A percentile compares a stretch with the other conserved stretches of the same genome.
phyloP scores from a whole-genome alignment of 768 basidiomycete species.

The Boletellus emodensis region DNA sequence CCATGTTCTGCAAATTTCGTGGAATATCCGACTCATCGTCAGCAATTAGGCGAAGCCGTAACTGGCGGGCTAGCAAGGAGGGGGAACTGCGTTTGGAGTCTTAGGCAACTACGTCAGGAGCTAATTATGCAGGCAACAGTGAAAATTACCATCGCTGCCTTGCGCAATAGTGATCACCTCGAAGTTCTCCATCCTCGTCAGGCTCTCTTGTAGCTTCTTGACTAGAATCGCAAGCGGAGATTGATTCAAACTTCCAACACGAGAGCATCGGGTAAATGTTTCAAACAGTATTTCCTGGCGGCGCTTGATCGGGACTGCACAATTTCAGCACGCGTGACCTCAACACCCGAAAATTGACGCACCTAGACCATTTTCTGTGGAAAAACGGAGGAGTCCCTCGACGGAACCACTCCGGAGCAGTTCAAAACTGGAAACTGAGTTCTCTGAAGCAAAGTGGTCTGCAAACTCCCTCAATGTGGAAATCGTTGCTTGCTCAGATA shows the following conservation, averaged over 20 bases:
- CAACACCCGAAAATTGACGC: background rate
- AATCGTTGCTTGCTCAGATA: constrained; percentile 59
- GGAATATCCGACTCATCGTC: constrained; percentile 89
- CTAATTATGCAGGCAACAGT: background rate
- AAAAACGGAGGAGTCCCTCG: constrained; percentile 78
- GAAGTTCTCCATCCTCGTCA: constrained; percentile 93
- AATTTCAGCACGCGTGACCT: constrained; percentile 5
- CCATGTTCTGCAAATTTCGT: constrained; percentile 80
- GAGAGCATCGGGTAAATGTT: constrained; percentile 61
- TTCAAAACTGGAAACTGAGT: constrained; percentile 93
- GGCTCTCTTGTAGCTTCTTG: constrained; percentile 92
- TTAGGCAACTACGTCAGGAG: constrained; percentile 23
- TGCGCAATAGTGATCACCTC: constrained; percentile 89
- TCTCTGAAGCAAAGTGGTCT: constrained; percentile 69
- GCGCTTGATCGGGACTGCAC: constrained; percentile 54
- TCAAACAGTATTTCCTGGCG: constrained; percentile 80
- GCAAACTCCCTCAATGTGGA: constrained; percentile 73
- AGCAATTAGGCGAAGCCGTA: constrained; percentile 86
- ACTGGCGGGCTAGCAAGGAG: constrained; percentile 85
- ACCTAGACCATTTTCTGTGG: constrained; percentile 56
- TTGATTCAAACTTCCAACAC: constrained; percentile 41
- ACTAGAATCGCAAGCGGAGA: constrained; percentile 75
- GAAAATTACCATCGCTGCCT: constrained; percentile 63
- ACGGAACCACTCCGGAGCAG: constrained; percentile 91
- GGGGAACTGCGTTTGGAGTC: constrained; percentile 91